Conservation (phyloP, 176 grass and related monocot species). For the Oryza nivara region DNA sequence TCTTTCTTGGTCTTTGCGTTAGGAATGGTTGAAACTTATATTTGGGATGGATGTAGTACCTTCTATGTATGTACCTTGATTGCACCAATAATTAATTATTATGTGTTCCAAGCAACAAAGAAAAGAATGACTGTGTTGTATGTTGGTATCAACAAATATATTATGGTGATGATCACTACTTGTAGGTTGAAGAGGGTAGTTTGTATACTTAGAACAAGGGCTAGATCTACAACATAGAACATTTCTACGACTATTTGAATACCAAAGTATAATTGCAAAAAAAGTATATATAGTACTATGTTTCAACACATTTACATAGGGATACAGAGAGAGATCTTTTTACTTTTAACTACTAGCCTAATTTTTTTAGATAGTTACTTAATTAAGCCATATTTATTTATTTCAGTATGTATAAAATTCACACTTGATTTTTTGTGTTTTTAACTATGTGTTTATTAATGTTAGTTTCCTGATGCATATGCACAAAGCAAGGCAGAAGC, state of each 20-base stretch:
- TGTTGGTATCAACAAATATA: neutral
- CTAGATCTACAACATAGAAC: neutral
- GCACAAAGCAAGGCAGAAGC: slow-evolving; percentile 77
- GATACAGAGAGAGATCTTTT: neutral
- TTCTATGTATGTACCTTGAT: no score
- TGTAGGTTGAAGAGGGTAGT: no score
- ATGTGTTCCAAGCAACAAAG: neutral
- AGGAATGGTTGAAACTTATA: no score
- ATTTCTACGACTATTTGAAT: neutral
- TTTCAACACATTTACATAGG: neutral
- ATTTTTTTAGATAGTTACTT: neutral
- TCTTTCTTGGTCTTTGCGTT: no score
- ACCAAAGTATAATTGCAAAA: neutral
- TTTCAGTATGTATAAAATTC: neutral
- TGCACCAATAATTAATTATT: no score
- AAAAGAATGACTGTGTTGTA: neutral
- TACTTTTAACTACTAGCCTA: neutral
- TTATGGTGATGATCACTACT: neutral
- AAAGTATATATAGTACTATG: neutral
- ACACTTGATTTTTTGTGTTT: neutral
- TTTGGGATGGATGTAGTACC: no score
- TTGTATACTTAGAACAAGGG: no score
- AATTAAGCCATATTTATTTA: neutral
- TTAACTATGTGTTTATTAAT: neutral
- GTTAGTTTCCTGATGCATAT: slow-evolving; percentile 80